phyloP scores from a whole-genome alignment of 495 filamentous ascomycete species.

The Bacidia gigantensis region DNA sequence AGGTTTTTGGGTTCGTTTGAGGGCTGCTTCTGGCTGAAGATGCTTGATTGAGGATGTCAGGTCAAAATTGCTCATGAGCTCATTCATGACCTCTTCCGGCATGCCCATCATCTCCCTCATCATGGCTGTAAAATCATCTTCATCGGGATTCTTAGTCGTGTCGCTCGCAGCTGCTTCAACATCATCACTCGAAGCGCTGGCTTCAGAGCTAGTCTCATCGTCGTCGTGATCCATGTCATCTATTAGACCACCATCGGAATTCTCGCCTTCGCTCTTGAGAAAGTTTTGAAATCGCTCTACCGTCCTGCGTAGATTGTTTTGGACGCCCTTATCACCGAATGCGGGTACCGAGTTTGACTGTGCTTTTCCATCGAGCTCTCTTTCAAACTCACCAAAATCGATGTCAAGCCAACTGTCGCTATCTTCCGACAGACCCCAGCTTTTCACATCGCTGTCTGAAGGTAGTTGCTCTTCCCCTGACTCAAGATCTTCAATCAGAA shows the following conservation, averaged over 20 bases:
- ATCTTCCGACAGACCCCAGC: constrained; percentile 58
- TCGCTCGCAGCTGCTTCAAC: constrained; percentile 48
- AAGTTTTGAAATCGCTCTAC: constrained; percentile 89
- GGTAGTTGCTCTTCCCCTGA: constrained; percentile 50
- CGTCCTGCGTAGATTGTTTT: constrained; percentile 77
- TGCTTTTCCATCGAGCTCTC: constrained; percentile 45
- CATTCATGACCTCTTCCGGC: constrained; percentile 27
- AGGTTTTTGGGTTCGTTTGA: neutral
- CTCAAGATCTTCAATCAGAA: constrained; percentile 60
- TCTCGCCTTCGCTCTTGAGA: constrained; percentile 72
- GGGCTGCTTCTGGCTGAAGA: neutral
- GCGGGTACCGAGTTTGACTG: constrained; percentile 20
- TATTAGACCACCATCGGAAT: constrained; percentile 61
- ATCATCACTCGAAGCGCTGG: constrained; percentile 25
- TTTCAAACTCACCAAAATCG: constrained; percentile 75
- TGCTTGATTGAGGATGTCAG: constrained; percentile 4
- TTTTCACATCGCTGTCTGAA: constrained; percentile 53
- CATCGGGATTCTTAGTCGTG: constrained; percentile 37
- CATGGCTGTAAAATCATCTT: constrained; percentile 69
- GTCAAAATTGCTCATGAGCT: constrained; percentile 1
- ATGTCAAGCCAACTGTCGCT: constrained; percentile 91
- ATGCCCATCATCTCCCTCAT: constrained; percentile 95
- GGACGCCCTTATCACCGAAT: constrained; percentile 68
- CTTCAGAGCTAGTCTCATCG: constrained; percentile 36
- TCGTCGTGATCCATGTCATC: constrained; percentile 59